Evolutionary conservation across 2,329 filamentous ascomycete genomes (phyloP), one percentile per base, ranked within the genome.

Genomic region (Aureobasidium sp.): DNA sequence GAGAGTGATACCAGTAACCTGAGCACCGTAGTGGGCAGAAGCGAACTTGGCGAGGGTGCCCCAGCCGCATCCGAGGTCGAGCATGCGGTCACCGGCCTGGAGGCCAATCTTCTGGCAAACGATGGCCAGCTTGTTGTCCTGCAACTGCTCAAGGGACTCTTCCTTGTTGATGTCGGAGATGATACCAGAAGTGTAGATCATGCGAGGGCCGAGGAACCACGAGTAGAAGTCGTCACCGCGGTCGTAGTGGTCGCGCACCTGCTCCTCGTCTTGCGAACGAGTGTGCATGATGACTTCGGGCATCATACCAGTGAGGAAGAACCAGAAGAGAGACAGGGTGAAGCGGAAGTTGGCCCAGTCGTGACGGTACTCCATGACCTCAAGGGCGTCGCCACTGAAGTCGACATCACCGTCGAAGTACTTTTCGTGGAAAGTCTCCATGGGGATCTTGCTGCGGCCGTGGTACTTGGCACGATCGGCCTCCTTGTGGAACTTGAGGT

Each of bases 31-130:
- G 83, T 96, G 91, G 75, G 89, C 87, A 68, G 88, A 93, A 69
- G 94, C 94, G 72, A 92, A 97, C 72, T 91, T 91, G 72, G 91
- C 88, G 63, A 99, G 88, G 37, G 94, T 97, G 72, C 94, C 94
- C 94, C 94, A 99, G 69, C 94, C 94, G 74, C 93, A 97, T 73
- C 94, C 94, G 72, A 99, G 95, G 72, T 97, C 94, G 64, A 97
- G 88, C 77, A 97, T 79, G 61, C 77, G 84, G 74, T 97, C 92
- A 69, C 87, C 91, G 68, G 86, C 78, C 79, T 94, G 82, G 64
- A 97, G 82, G 51, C 82, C 87, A 68, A 97, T 92, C 84, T 97
- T 97, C 78, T 97, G 91, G 77, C 93, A 97, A 56, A 99, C 93
- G 69, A 96, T 82, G 67, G 89, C 88, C 70, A 97, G 81, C 80